Evolutionary conservation across 306 rosid genomes (phyloP).

Genomic region (Crotalaria pallida): DNA sequence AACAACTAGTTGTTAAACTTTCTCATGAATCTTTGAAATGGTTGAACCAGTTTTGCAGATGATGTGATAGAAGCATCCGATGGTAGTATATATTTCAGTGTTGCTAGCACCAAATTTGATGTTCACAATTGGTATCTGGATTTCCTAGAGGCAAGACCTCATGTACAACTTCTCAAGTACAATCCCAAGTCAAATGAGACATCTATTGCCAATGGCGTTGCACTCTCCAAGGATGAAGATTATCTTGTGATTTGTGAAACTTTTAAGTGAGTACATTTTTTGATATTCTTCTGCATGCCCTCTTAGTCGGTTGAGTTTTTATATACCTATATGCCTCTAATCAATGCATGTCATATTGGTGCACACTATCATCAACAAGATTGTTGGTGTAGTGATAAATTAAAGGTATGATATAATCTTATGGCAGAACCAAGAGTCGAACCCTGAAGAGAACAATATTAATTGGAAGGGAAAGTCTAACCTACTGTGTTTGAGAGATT

Average conservation of each 20-base stretch:
- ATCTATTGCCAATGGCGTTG: slow-evolving; percentile 62
- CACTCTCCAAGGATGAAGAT: slow-evolving; percentile 53
- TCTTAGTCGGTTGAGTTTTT: not conserved
- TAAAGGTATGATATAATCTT: no score
- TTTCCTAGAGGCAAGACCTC: slow-evolving; percentile 61
- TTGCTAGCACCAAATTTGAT: slow-evolving; percentile 50
- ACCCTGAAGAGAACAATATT: no score
- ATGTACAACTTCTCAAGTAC: slow-evolving; percentile 59
- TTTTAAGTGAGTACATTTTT: slow-evolving; percentile 42
- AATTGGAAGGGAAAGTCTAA: no score
- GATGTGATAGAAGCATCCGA: slow-evolving; percentile 65
- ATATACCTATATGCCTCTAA: no score
- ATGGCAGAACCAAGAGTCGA: no score
- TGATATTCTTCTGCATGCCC: not conserved
- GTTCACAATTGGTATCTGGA: slow-evolving; percentile 47
- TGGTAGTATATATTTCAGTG: slow-evolving; percentile 53
- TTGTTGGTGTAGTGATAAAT: no score
- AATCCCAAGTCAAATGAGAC: slow-evolving; percentile 37
- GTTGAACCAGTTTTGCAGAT: slow-evolving; percentile 52
- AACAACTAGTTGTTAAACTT: not conserved
- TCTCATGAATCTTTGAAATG: not conserved
- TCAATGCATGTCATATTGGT: no score
- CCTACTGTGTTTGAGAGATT: no score
- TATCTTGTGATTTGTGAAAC: slow-evolving; percentile 53
- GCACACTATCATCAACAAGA: no score